These are phyloP conservation scores for Xylaria sp. DNA, from an alignment of 2,329 filamentous ascomycete genomes.

Conservation along the genomic window DNA sequence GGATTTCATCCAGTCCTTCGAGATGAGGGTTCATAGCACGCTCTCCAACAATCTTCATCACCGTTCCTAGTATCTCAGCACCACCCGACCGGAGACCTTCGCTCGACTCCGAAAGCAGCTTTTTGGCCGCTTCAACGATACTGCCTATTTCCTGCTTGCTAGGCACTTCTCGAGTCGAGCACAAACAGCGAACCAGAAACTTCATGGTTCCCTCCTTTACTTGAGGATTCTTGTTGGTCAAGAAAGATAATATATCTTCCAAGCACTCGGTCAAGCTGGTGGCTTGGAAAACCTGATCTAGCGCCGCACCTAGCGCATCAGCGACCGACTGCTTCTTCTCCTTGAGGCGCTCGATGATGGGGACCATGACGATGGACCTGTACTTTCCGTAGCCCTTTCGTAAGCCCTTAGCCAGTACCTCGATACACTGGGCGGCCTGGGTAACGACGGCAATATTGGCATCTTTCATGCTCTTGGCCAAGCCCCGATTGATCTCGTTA, in stretches of 20 bases:
- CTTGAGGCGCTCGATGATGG: constrained; percentile 92
- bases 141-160: constrained; percentile 74
- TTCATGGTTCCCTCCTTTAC: constrained; percentile 94
- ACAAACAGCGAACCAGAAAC: constrained; percentile 84
- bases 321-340: constrained; percentile 91
- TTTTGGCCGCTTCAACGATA: constrained; percentile 85
- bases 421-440: constrained; percentile 87
- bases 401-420: constrained; percentile 80
- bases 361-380: constrained; percentile 70
- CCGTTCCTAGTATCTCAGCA: constrained; percentile 83
- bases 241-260: constrained; percentile 80
- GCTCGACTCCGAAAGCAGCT: constrained; percentile 82
- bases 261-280: constrained; percentile 77
- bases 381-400: constrained; percentile 75
- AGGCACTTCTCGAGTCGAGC: constrained; percentile 77
- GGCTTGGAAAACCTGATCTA: constrained; percentile 63
- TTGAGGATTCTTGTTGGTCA: constrained; percentile 94
- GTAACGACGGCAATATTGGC: constrained; percentile 94
- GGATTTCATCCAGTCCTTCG: constrained; percentile 89
- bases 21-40: constrained; percentile 89
- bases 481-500: constrained; percentile 71
- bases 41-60: constrained; percentile 99
- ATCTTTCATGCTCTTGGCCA: constrained; percentile 98
- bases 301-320: constrained; percentile 78
- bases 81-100: constrained; percentile 81